phyloP scores from a whole-genome alignment of 768 basidiomycete species.

The Hypsizygus marmoreus region DNA sequence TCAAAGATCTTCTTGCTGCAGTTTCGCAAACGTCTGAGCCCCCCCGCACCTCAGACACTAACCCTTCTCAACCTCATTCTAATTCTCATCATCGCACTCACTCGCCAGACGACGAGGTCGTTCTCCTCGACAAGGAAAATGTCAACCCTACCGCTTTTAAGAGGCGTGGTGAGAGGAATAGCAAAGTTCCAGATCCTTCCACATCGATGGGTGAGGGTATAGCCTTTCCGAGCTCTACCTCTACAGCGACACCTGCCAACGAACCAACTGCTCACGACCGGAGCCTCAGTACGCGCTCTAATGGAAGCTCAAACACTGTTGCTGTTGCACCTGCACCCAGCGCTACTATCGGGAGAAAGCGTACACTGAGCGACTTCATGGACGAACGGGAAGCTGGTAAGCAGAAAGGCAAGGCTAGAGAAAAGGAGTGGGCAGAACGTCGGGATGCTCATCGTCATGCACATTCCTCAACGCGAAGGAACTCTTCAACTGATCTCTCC shows the following conservation, averaged over 20 bases:
- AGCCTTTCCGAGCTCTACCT: neutral
- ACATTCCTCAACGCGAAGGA: conserved; percentile 21
- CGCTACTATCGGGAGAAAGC: conserved; percentile 51
- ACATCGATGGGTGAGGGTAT: conserved; percentile 1
- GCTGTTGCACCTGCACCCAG: conserved; percentile 17
- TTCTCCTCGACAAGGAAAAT: conserved; percentile 72
- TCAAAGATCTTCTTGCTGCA: conserved; percentile 49
- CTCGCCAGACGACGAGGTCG: conserved; percentile 53
- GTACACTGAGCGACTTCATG: conserved; percentile 70
- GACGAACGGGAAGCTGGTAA: conserved; percentile 57
- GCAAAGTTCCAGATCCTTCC: conserved; percentile 23
- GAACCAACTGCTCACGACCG: conserved; percentile 21
- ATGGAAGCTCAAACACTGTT: conserved; percentile 23
- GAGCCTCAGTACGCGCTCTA: conserved; percentile 29
- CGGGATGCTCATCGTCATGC: conserved; percentile 26
- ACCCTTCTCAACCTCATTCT: conserved; percentile 12
- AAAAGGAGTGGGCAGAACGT: conserved; percentile 28
- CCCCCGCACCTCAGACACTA: conserved; percentile 3
- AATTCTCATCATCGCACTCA: conserved; percentile 19
- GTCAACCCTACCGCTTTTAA: conserved; percentile 57
- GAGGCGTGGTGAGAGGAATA: conserved; percentile 36
- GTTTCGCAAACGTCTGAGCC: conserved; percentile 23
- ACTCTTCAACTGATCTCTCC: conserved; percentile 14
- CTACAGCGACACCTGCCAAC: conserved; percentile 12
- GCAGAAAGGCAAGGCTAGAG: conserved; percentile 36